Conservation (phyloP, 768 basidiomycete genomes). For the Tylopilus subfusipes region DNA sequence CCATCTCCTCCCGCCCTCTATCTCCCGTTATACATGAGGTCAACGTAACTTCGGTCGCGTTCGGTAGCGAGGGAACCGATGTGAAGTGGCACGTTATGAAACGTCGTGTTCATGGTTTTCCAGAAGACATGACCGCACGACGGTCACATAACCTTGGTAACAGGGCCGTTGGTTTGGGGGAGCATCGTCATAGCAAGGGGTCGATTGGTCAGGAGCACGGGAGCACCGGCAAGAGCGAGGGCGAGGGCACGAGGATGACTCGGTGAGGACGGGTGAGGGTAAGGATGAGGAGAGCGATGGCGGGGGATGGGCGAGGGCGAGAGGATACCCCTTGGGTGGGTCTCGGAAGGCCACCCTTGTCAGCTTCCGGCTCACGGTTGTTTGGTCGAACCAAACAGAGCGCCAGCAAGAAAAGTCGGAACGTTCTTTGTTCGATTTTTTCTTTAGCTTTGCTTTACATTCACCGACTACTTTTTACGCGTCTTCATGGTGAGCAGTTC, state of each 20-base stretch:
- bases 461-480: slow-evolving; percentile 4
- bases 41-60: background rate
- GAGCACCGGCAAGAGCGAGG: no score
- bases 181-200: no score
- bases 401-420: slow-evolving; percentile 18
- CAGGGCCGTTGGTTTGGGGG: no score
- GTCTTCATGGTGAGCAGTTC: slow-evolving; percentile 28
- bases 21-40: background rate
- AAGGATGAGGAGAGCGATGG: no score
- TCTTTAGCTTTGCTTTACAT: slow-evolving; percentile 17
- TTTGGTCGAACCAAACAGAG: slow-evolving; percentile 30
- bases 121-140: background rate
- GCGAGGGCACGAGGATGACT: no score
- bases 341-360: no score
- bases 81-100: background rate
- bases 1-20: background rate
- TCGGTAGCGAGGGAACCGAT: background rate
- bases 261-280: no score
- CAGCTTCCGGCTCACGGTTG: no score
- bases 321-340: no score
- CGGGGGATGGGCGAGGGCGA: no score
- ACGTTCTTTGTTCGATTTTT: slow-evolving; percentile 9
- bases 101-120: background rate
- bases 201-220: no score
- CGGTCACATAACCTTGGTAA: slow-evolving; percentile 24